A percentile compares a stretch with the other conserved stretches of the same genome.
These are phyloP conservation scores for Globisporangium carolinianum DNA, from an alignment of 352 stramenopile genomes.

Conservation along the genomic window DNA sequence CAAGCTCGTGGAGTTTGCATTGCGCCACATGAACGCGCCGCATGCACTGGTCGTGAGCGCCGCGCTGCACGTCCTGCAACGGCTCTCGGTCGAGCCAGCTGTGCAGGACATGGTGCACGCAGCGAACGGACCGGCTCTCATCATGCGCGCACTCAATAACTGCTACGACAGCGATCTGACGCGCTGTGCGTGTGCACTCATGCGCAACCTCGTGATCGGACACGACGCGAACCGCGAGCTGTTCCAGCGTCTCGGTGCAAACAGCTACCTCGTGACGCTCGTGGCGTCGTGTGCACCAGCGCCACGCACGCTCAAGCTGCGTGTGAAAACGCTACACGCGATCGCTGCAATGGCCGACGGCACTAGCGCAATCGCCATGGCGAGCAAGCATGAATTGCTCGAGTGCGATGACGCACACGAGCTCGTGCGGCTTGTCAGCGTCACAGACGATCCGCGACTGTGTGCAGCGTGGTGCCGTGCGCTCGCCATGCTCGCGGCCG, in stretches of 20 bases:
- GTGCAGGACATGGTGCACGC: constrained; percentile 34
- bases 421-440: constrained; percentile 25
- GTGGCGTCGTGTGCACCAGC: constrained; percentile 8
- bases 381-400: constrained; percentile 51
- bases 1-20: constrained; percentile 43
- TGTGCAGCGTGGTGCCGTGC: constrained; percentile 40
- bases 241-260: constrained; percentile 45
- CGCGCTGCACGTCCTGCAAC: constrained; percentile 52
- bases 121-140: constrained; percentile 20
- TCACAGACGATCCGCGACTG: constrained; percentile 19
- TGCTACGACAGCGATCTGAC: constrained; percentile 16
- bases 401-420: constrained; percentile 38
- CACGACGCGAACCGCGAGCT: constrained; percentile 45
- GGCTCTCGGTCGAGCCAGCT: constrained; percentile 28
- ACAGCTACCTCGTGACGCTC: constrained; percentile 24
- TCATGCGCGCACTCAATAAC: constrained; percentile 44
- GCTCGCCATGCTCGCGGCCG: constrained; percentile 29
- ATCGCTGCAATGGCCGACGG: constrained; percentile 43
- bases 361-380: constrained; percentile 17
- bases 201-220: constrained; percentile 38
- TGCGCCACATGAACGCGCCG: constrained; percentile 33
- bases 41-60: constrained; percentile 23
- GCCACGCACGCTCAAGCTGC: constrained; percentile 19
- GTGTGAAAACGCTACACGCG: constrained; percentile 42
- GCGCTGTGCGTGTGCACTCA: constrained; percentile 29